Conservation (phyloP, 805 yeast species). For the Saccharomycodes ludwigii region DNA sequence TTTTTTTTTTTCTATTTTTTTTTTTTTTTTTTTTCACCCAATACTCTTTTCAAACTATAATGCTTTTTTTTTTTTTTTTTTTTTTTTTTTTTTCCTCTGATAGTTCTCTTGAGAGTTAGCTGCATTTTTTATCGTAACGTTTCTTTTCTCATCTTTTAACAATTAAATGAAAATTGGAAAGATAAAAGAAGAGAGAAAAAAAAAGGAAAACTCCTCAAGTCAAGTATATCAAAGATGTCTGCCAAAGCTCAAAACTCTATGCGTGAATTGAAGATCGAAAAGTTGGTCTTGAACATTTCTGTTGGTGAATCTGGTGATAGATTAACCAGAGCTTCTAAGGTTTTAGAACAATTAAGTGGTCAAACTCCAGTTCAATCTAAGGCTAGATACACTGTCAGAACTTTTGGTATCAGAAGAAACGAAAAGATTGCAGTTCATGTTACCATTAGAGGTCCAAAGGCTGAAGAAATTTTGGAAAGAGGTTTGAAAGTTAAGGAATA, state of each 20-base stretch:
- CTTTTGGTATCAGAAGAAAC: slow-evolving; percentile 99
- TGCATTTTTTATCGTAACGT: too few relatives aligned
- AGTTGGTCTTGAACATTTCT: slow-evolving; percentile 98
- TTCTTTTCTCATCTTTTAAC: too few relatives aligned
- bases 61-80: too few relatives aligned
- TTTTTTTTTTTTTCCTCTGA: too few relatives aligned
- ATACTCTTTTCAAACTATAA: too few relatives aligned
- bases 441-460: slow-evolving; percentile 99
- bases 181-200: too few relatives aligned
- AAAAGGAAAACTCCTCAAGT: too few relatives aligned
- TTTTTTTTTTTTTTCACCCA: too few relatives aligned
- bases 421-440: slow-evolving; percentile 99
- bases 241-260: slow-evolving; percentile 76
- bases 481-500: slow-evolving; percentile 99
- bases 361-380: slow-evolving; percentile 99
- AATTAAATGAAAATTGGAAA: too few relatives aligned
- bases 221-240: slow-evolving; percentile 28
- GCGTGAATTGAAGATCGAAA: slow-evolving; percentile 99
- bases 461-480: slow-evolving; percentile 98
- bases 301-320: slow-evolving; percentile 99
- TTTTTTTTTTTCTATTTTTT: too few relatives aligned
- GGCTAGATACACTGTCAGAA: slow-evolving; percentile 99
- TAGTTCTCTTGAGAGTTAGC: too few relatives aligned
- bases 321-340: slow-evolving; percentile 99
- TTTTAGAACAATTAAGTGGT: slow-evolving; percentile 99